Evolutionary conservation across 2,329 filamentous ascomycete genomes (phyloP).

Genomic region (Penicillium digitatum): DNA sequence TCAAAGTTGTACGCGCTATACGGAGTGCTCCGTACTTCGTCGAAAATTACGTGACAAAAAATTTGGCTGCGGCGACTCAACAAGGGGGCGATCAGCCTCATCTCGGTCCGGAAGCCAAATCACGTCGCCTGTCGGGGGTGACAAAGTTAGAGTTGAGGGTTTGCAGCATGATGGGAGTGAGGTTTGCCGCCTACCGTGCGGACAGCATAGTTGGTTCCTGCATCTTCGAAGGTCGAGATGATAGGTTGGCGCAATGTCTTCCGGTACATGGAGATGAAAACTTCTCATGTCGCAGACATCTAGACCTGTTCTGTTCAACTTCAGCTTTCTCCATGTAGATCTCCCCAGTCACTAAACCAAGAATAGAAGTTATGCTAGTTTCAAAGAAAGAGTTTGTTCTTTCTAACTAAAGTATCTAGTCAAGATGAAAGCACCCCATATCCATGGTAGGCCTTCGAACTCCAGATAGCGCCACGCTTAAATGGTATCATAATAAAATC

Average conservation of each 20-base stretch:
- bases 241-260: slow-evolving; percentile 48
- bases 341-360: slow-evolving; percentile 4
- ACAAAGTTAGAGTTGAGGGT: slow-evolving; percentile 48
- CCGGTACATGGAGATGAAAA: slow-evolving; percentile 43
- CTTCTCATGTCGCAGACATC: background rate
- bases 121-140: slow-evolving; percentile 48
- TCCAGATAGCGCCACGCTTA: slow-evolving; percentile 26
- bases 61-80: slow-evolving; percentile 54
- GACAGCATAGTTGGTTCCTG: slow-evolving; percentile 53
- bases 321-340: background rate
- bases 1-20: no score
- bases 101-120: slow-evolving; percentile 56
- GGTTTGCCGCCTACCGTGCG: slow-evolving; percentile 63
- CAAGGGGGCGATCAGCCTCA: slow-evolving; percentile 54
- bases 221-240: slow-evolving; percentile 50
- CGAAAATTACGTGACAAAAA: slow-evolving; percentile 46
- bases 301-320: background rate
- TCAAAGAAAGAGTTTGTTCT: background rate
- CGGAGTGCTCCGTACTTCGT: no score
- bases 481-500: slow-evolving; percentile 29
- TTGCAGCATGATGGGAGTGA: slow-evolving; percentile 58
- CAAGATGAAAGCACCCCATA: slow-evolving; percentile 8
- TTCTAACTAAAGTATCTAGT: slow-evolving; percentile 6
- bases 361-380: background rate
- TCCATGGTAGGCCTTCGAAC: slow-evolving; percentile 12